Evolutionary conservation across 768 basidiomycete genomes (phyloP), one percentile per base, ranked within the genome.

Genomic region (Dioszegia hungarica): DNA sequence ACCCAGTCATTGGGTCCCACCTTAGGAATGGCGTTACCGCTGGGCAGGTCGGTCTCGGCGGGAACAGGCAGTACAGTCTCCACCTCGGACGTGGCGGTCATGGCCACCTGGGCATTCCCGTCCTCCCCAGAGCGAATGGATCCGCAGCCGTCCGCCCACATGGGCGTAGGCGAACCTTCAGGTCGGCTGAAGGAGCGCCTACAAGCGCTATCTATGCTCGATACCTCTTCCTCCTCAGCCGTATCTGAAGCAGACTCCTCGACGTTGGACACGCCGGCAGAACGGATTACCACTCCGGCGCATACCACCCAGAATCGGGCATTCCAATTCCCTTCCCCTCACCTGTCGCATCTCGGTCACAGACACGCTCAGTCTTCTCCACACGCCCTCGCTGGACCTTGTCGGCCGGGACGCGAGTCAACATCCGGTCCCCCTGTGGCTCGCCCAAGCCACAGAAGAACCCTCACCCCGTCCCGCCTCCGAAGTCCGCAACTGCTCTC

Each of bases 81-180:
- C 19, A 49, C 57, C 11, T 61, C 60, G n/a, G 52, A 62, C 37
- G 57, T 62, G 10, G 61, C 56, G 11, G 61, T 62, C 4, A 20
- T 62, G 57, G 61, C 61, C 4, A 58, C 52, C 20, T 62, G 61
- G 61, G 46, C 61, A 9, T 62, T 62, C 46, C 60, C 60, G 24
- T 17, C 44, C 31, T 60, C 59, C 12, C 53, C 59, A 3, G 47
- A 44, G 25, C 51, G 50, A 22, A 29, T 12, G 54, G 22, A n/a
- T 19, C 6, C n/a, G 22, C 31, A 2, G 20, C 38, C 12, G 28
- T 20, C 14, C 9, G 19, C 29, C 9, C n/a, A 24, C 22, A 8
- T 20, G 39, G 27, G 27, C 15, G n/a, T 19, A 22, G 37, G 33
- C 25, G 19, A 22, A 36, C 45, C 45, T 3, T 49, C 52, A 15